A percentile compares a stretch with the other conserved stretches of the same genome.
Evolutionary conservation across 2,329 filamentous ascomycete genomes (phyloP).

Genomic region (Diaporthe citrichinensis): DNA sequence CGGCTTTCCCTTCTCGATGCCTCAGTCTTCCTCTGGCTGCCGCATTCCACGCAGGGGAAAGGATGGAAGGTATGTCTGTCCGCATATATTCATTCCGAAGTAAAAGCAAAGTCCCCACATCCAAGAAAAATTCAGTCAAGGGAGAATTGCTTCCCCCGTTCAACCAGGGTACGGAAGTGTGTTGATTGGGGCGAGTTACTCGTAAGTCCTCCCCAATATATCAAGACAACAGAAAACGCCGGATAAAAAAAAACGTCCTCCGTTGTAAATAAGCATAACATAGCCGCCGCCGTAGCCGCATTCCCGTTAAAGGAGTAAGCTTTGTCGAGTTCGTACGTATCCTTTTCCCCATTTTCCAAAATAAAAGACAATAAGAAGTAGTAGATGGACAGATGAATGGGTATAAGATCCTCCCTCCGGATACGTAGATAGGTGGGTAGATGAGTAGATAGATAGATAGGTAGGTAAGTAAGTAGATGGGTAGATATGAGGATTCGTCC

Average conservation of each 20-base stretch:
- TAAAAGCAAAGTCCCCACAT: neutral
- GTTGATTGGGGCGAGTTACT: neutral
- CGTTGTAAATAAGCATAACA: conserved; percentile 21
- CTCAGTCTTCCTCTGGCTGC: neutral
- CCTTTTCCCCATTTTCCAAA: conserved; percentile 3
- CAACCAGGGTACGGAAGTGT: neutral
- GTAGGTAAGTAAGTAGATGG: neutral
- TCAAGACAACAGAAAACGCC: conserved; percentile 20
- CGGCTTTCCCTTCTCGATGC: neutral
- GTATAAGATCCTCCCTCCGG: conserved; percentile 9
- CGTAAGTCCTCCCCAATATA: conserved; percentile 17
- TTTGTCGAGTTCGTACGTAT: conserved; percentile 15
- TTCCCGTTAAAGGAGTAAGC: neutral
- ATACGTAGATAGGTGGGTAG: neutral
- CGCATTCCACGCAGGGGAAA: neutral
- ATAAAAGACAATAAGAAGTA: conserved; percentile 31
- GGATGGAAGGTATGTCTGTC: neutral
- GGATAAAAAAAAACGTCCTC: neutral
- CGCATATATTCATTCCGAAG: neutral
- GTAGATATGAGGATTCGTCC: neutral
- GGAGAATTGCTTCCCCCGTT: neutral
- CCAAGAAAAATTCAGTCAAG: neutral
- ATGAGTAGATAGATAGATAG: neutral
- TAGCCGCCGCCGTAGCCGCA: conserved; percentile 11
- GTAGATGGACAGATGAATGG: conserved; percentile 27